These are phyloP conservation scores for Neurospora sp. DNA, from an alignment of 495 filamentous ascomycete genomes.

Conservation along the genomic window DNA sequence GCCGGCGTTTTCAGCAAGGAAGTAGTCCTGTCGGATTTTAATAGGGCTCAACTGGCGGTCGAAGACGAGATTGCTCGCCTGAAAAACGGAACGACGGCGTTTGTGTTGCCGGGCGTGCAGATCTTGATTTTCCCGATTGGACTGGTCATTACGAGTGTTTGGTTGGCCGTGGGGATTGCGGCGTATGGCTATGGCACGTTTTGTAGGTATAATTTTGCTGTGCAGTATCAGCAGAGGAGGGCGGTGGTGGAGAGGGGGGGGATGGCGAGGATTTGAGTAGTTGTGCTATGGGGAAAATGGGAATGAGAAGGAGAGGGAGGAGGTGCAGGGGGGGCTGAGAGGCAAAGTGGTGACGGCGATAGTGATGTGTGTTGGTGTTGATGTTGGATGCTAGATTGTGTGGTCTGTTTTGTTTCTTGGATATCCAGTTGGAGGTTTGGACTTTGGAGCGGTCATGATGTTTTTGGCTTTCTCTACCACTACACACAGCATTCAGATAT, in stretches of 20 bases:
- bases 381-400: too few species aligned
- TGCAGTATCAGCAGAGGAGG: constrained; percentile 47
- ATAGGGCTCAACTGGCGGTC: constrained; percentile 30
- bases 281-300: too few species aligned
- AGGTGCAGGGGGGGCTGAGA: too few species aligned
- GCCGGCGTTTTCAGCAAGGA: constrained; percentile 52
- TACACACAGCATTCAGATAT: neutral
- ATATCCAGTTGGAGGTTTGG: neutral
- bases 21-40: constrained; percentile 32
- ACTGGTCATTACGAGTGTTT: constrained; percentile 52
- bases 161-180: constrained; percentile 43
- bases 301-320: too few species aligned
- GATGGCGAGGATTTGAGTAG: constrained; percentile 18
- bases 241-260: constrained; percentile 28
- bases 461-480: neutral
- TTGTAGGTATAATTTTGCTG: constrained; percentile 51
- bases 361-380: too few species aligned
- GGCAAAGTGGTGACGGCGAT: too few species aligned
- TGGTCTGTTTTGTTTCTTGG: neutral
- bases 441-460: neutral
- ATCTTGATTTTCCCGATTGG: constrained; percentile 61
- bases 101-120: constrained; percentile 55
- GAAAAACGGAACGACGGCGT: constrained; percentile 37
- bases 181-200: constrained; percentile 54
- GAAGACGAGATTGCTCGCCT: constrained; percentile 22